Conservation (phyloP, 1,284 basidiomycete genomes). For the Rhizoctonia solani region DNA sequence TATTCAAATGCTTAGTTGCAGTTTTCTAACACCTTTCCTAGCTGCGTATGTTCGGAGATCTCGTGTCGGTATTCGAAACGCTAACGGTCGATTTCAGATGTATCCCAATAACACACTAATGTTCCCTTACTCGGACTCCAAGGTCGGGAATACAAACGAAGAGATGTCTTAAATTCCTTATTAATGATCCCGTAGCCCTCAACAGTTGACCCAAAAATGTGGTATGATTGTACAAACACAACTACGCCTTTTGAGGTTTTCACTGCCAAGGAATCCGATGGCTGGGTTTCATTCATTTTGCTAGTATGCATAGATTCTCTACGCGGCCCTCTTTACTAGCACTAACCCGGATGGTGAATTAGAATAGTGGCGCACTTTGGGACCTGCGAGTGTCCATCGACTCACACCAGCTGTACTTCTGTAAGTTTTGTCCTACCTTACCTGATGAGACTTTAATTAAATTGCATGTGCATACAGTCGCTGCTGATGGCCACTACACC, state of each 20-base stretch:
- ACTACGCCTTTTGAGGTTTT: conserved; percentile 6
- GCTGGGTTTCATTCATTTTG: conserved; percentile 12
- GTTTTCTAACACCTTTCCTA: not conserved
- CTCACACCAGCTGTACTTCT: conserved; percentile 26
- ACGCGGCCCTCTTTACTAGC: not conserved
- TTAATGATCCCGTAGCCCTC: not conserved
- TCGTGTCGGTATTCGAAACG: too few relatives aligned
- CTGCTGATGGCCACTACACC: conserved; percentile 34
- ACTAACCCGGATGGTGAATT: not conserved
- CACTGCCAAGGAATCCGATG: conserved; percentile 4
- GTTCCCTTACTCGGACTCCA: conserved; percentile 23
- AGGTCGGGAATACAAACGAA: not conserved
- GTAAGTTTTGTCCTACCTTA: not conserved
- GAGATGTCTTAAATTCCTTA: not conserved
- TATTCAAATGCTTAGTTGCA: not conserved
- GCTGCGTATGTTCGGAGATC: not conserved
- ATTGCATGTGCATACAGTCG: not conserved
- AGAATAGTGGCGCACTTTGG: conserved; percentile 30
- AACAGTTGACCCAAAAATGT: conserved; percentile 3
- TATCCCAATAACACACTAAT: conserved; percentile 16
- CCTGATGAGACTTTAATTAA: not conserved
- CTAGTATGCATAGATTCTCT: not conserved
- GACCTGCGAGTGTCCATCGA: conserved; percentile 20
- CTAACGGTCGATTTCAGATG: too few relatives aligned
- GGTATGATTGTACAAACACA: conserved; percentile 8